phyloP scores from a whole-genome alignment of 768 basidiomycete species.

The Cystofilobasidium bisporidii region DNA sequence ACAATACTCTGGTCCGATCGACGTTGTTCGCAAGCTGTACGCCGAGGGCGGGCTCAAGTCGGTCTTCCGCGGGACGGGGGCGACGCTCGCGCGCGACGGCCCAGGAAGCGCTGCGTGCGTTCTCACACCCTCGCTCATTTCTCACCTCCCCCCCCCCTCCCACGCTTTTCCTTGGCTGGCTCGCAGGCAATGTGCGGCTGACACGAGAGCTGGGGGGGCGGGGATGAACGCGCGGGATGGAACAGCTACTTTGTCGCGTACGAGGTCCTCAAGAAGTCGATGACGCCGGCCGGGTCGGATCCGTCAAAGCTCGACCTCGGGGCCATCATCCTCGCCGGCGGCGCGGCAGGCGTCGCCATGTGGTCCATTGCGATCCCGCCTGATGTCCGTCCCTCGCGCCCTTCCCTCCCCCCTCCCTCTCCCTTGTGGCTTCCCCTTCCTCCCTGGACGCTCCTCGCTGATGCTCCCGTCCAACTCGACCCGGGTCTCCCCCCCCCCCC shows the following conservation, averaged over 20 bases:
- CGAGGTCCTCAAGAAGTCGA: conserved; percentile 76
- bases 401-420: neutral
- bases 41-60: conserved; percentile 83
- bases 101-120: conserved; percentile 91
- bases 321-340: conserved; percentile 82
- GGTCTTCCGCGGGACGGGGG: conserved; percentile 82
- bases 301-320: conserved; percentile 71
- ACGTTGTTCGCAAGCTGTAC: conserved; percentile 83
- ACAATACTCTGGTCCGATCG: conserved; percentile 75
- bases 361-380: conserved; percentile 96
- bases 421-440: neutral
- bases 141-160: neutral
- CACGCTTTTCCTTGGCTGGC: too few species aligned
- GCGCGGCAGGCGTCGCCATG: conserved; percentile 93
- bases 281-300: conserved; percentile 73
- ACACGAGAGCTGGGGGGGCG: neutral
- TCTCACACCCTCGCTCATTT: too few species aligned
- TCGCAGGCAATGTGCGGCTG: too few species aligned
- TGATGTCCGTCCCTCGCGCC: conserved; percentile 53
- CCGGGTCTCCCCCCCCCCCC: too few species aligned
- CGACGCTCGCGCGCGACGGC: conserved; percentile 90
- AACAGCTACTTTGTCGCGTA: conserved; percentile 90
- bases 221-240: too few species aligned
- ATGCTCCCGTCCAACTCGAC: too few species aligned
- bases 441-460: too few species aligned